Base-by-base conservation (phyloP, 345 rosid genomes). In the Eucalyptus polyanthemos region DNA sequence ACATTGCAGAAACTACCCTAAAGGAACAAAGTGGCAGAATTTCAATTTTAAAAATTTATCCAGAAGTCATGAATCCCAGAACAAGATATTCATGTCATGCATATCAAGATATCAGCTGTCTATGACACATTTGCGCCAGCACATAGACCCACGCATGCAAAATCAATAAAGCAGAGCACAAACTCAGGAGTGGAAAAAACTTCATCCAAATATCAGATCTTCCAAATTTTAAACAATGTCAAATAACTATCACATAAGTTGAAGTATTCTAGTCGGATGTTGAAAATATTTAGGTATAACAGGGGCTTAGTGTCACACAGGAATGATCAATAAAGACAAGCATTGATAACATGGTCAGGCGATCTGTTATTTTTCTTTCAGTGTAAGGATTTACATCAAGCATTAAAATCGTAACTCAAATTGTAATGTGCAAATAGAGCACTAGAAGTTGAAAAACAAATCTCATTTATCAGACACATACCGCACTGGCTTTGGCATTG, bases 401-500 rank as follows among this genome's bases (percentile, higher is more conserved):
- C 85, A 21, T 40, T 37, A 40, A 76, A 76, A 76, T 21, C 19
- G n/a, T 65, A 65, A 65, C 72, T 65, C 45, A 72, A 72, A 40
- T 19, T 27, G 24, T 21, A 76, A 76, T 76, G 85, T 76, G 22
- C 13, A 27, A 86, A 51, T 58, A 16, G 85, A 69, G 89, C 42
- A 88, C 58, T 19, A 50, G 45, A n/a, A 34, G 31, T 58, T n/a
- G 25, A 53, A 51, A 86, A 86, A 53, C 25, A 21, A n/a, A 21
- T 76, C 29, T 40, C 85, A 19, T 16, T 67, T n/a, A 22, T 27
- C 40, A 49, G 37, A 87, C 16, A 90, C 51, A 37, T 72, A 95
- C 98, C 97, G 88, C 90, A 88, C 50, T 90, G 80, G 94, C 89
- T 62, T 91, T 91, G 87, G 88, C 93, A 88, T 93, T 94, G 80